Conservation (phyloP, 208 protist species). For the Trichomonas gallinae region DNA sequence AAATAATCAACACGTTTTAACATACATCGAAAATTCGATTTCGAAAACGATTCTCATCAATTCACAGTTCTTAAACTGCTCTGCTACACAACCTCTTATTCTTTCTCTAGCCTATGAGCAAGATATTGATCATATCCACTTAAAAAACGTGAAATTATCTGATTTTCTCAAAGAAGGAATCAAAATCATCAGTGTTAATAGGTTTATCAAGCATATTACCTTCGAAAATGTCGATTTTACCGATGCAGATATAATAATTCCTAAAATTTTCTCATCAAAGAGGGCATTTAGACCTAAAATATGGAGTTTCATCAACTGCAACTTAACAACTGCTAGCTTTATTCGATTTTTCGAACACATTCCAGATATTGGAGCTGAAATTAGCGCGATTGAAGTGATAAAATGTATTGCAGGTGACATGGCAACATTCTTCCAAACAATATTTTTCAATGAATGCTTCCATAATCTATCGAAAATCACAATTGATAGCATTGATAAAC, state of each 20-base stretch:
- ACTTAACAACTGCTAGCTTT: background rate
- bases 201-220: background rate
- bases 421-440: background rate
- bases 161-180: background rate
- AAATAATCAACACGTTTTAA: background rate
- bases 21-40: background rate
- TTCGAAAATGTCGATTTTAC: background rate
- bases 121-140: background rate
- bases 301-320: background rate
- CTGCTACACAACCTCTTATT: background rate
- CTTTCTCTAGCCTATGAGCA: background rate
- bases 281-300: background rate
- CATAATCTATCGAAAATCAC: background rate
- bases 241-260: background rate
- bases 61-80: background rate
- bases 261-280: background rate
- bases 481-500: background rate
- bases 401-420: background rate
- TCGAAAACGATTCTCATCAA: background rate
- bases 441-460: background rate
- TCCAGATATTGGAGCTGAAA: background rate
- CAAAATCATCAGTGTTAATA: background rate
- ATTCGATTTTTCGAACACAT: background rate
- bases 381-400: background rate
- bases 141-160: background rate